phyloP scores from a whole-genome alignment of 495 filamentous ascomycete genomes.

The Penicillium maclennaniae region DNA sequence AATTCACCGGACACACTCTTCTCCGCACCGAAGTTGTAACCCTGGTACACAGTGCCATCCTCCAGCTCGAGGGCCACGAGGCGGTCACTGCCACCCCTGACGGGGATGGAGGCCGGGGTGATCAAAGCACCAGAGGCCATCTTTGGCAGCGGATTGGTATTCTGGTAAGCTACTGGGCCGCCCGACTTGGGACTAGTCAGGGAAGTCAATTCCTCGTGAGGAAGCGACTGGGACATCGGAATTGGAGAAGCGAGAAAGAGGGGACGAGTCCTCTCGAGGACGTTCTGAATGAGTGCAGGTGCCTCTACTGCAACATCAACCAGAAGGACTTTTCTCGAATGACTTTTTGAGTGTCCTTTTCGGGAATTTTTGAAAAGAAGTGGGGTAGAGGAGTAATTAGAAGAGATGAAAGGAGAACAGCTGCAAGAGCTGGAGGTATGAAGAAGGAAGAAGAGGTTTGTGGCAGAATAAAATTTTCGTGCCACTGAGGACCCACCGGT shows the following conservation, averaged over 20 bases:
- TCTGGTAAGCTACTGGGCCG: constrained; percentile 34
- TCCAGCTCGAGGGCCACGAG: constrained; percentile 82
- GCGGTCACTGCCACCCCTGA: constrained; percentile 47
- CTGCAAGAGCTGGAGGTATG: constrained; percentile 26
- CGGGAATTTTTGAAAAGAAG: neutral
- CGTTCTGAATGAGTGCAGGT: constrained; percentile 29
- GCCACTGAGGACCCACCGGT: constrained; percentile 14
- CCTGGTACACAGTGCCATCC: constrained; percentile 83
- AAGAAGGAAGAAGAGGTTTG: constrained; percentile 16
- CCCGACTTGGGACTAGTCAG: constrained; percentile 36
- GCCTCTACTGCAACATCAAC: constrained; percentile 47
- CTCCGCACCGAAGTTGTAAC: constrained; percentile 90
- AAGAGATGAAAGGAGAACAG: constrained; percentile 10
- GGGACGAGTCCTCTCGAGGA: constrained; percentile 46
- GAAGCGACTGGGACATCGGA: constrained; percentile 30
- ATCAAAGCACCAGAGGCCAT: constrained; percentile 40
- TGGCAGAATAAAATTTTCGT: constrained; percentile 29
- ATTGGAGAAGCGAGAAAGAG: constrained; percentile 27
- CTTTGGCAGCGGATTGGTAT: constrained; percentile 31
- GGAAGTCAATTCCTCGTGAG: constrained; percentile 31
- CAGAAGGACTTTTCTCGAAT: constrained; percentile 25
- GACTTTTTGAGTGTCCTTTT: constrained; percentile 1
- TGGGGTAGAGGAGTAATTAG: neutral
- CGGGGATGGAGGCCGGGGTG: constrained; percentile 46
- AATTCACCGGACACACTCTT: constrained; percentile 92